phyloP scores from a whole-genome alignment of 2,329 filamentous ascomycete genomes.

The Dactylellina parvicollis region DNA sequence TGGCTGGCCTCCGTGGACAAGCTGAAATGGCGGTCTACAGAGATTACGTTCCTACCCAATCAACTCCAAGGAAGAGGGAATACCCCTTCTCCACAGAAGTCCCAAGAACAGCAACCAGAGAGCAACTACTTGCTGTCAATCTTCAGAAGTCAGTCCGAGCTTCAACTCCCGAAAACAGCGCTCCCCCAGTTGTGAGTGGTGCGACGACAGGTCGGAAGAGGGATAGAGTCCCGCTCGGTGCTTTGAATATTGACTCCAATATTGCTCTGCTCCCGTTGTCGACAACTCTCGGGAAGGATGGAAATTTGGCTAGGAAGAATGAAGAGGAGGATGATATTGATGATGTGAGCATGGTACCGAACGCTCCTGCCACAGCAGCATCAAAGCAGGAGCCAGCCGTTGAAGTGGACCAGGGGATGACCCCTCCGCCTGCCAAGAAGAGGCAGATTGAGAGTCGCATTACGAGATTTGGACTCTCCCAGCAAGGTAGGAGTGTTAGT shows the following conservation, averaged over 20 bases:
- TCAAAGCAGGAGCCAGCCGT: neutral
- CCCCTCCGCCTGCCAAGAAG: constrained; percentile 40
- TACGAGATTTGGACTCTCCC: constrained; percentile 22
- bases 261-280: constrained; percentile 20
- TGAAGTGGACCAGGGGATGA: constrained; percentile 17
- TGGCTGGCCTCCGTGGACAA: constrained; percentile 75
- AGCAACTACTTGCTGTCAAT: constrained; percentile 56
- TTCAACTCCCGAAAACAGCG: constrained; percentile 7
- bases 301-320: constrained; percentile 7
- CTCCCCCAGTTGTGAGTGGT: neutral
- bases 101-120: constrained; percentile 73
- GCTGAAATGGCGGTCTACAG: constrained; percentile 73
- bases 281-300: constrained; percentile 20
- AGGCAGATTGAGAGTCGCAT: constrained; percentile 17
- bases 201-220: constrained; percentile 11
- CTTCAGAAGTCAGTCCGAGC: constrained; percentile 5
- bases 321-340: constrained; percentile 40
- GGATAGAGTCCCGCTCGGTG: constrained; percentile 42
- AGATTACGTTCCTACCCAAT: constrained; percentile 85
- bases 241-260: constrained; percentile 30
- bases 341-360: constrained; percentile 40
- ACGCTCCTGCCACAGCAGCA: neutral
- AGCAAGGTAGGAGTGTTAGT: constrained; percentile 33
- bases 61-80: constrained; percentile 80
- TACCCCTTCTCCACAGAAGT: constrained; percentile 84